A percentile compares a stretch with the other conserved stretches of the same genome.
Evolutionary conservation across 352 stramenopile species (phyloP).

Genomic region (Pythium periplocum): DNA sequence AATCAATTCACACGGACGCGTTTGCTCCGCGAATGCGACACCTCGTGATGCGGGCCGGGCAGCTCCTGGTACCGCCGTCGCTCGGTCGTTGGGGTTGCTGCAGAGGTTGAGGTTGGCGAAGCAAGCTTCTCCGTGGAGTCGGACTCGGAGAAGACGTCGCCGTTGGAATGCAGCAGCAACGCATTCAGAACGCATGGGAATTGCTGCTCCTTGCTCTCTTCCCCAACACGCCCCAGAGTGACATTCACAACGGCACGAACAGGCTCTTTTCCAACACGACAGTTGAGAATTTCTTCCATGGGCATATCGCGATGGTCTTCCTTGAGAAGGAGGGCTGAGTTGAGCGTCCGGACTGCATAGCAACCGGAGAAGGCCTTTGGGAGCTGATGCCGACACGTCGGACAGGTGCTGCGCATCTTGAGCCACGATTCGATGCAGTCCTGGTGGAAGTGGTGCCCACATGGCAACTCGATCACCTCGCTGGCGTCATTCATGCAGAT

Average conservation of each 20-base stretch:
- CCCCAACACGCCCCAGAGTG: constrained; percentile 62
- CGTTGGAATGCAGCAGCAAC: constrained; percentile 75
- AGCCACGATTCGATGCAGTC: constrained; percentile 93
- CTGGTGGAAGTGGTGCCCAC: constrained; percentile 91
- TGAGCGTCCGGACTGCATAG: constrained; percentile 76
- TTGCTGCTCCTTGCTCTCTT: constrained; percentile 50
- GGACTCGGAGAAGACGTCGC: constrained; percentile 49
- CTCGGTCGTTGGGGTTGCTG: neutral
- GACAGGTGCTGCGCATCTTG: constrained; percentile 89
- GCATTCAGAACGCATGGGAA: constrained; percentile 80
- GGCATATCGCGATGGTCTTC: constrained; percentile 46
- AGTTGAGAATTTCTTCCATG: constrained; percentile 58
- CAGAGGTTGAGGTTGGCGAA: neutral
- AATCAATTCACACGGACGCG: too few species aligned
- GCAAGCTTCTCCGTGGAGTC: constrained; percentile 34
- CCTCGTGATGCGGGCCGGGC: too few species aligned
- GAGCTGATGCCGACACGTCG: constrained; percentile 92
- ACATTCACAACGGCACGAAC: constrained; percentile 75
- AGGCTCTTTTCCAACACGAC: constrained; percentile 44
- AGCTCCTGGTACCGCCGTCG: too few species aligned
- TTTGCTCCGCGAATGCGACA: too few species aligned
- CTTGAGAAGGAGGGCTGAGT: constrained; percentile 69
- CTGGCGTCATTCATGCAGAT: constrained; percentile 90
- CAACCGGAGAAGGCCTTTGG: constrained; percentile 72
- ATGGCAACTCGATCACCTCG: constrained; percentile 81